Conservation (phyloP, 768 basidiomycete species). For the Lanmaoa pseudosensibilis region DNA sequence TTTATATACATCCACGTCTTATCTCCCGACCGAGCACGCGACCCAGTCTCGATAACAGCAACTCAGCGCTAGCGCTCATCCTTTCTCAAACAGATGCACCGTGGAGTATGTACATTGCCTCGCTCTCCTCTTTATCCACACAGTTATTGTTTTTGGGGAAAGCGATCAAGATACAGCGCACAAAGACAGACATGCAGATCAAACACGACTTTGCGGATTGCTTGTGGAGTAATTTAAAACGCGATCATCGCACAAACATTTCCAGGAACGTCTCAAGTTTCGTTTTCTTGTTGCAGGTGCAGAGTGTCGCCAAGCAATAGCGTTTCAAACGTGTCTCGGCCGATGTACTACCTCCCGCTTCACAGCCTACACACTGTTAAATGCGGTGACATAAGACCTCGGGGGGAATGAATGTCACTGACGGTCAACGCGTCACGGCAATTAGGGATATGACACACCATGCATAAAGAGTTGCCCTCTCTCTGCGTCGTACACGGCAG, state of each 20-base stretch:
- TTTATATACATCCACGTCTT: conserved; percentile 28
- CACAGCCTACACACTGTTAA: conserved; percentile 35
- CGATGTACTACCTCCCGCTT: not conserved
- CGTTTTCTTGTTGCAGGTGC: not conserved
- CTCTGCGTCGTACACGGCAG: conserved; percentile 53
- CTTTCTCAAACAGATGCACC: not conserved
- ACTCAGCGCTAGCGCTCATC: not conserved
- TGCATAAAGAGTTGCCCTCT: conserved; percentile 54
- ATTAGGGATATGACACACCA: conserved; percentile 40
- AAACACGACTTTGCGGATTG: conserved; percentile 1
- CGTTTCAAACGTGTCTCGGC: conserved; percentile 1
- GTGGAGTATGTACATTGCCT: not conserved
- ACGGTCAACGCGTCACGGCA: not conserved
- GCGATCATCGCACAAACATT: not conserved
- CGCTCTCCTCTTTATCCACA: not conserved
- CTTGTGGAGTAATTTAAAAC: not conserved
- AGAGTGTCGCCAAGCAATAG: not conserved
- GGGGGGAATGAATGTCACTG: conserved; percentile 5
- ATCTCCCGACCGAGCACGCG: conserved; percentile 15
- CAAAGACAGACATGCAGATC: not conserved
- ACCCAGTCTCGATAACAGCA: conserved; percentile 7
- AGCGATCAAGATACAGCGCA: not conserved
- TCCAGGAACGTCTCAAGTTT: not conserved
- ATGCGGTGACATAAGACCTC: conserved; percentile 37
- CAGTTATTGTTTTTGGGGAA: not conserved